A percentile compares a stretch with the other conserved stretches of the same genome.
Conservation (phyloP, 441 rosid genomes). For the Lagerstroemia fauriei region DNA sequence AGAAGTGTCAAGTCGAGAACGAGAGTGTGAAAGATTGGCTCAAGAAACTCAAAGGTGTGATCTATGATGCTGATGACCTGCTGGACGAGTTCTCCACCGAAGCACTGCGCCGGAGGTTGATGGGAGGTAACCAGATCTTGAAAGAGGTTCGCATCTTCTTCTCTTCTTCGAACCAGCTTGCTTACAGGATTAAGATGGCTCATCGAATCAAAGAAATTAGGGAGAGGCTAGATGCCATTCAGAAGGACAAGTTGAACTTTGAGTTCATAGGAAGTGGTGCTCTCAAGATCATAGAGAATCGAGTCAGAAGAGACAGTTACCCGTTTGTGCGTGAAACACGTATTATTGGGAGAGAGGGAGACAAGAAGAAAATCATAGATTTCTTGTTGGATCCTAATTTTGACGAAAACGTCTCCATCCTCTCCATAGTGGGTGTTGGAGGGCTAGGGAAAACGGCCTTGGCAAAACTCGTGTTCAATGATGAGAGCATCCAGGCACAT, state of each 20-base stretch:
- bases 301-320: neutral
- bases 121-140: neutral
- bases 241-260: neutral
- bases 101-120: neutral
- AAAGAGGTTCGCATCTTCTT: neutral
- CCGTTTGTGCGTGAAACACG: neutral
- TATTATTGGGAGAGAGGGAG: constrained; percentile 18
- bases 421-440: constrained; percentile 20
- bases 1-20: neutral
- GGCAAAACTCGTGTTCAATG: constrained; percentile 13
- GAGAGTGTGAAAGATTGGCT: constrained; percentile 7
- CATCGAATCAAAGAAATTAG: neutral
- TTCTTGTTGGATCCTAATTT: neutral
- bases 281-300: neutral
- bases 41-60: neutral
- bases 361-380: neutral
- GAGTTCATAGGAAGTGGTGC: neutral
- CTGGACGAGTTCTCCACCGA: constrained; percentile 6
- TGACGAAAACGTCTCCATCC: neutral
- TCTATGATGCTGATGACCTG: constrained; percentile 20
- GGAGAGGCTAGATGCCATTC: constrained; percentile 1
- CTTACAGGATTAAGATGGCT: neutral
- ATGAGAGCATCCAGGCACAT: neutral
- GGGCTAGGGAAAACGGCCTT: constrained; percentile 22
- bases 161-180: neutral